phyloP scores from a whole-genome alignment of 2,329 filamentous ascomycete genomes.

The Aspergillus viridinutans region DNA sequence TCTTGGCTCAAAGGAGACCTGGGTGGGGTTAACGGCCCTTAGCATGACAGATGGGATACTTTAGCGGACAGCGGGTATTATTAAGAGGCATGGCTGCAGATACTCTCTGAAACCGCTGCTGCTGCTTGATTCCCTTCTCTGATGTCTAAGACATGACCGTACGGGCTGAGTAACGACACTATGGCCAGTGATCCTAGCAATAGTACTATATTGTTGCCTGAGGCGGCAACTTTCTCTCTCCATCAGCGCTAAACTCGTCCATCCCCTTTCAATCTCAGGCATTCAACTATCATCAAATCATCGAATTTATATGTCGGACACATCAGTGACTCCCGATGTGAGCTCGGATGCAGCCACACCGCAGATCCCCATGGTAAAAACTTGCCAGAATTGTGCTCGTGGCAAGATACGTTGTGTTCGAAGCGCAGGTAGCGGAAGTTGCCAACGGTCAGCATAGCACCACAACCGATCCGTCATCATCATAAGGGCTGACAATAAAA shows the following conservation, averaged over 20 bases:
- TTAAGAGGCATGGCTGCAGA: neutral
- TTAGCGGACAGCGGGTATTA: neutral
- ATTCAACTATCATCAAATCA: neutral
- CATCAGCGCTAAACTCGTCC: neutral
- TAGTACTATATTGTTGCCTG: no score
- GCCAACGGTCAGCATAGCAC: conserved; percentile 11
- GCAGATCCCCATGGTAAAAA: neutral
- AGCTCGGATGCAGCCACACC: neutral
- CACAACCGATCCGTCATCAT: neutral
- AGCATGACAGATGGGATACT: neutral
- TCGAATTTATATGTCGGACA: neutral
- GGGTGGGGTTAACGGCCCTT: no score
- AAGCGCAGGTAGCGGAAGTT: conserved; percentile 6
- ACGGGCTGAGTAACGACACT: neutral
- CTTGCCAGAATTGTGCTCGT: conserved; percentile 18
- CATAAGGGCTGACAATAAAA: conserved; percentile 5
- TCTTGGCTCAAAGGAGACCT: neutral
- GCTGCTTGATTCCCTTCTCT: neutral
- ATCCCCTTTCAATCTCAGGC: neutral
- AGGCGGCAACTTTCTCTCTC: neutral
- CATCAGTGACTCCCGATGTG: neutral
- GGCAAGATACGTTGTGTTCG: conserved; percentile 21
- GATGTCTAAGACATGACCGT: neutral
- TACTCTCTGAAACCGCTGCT: neutral
- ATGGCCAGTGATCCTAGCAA: no score